Percentiles rank a stretch among this genome's conserved stretches.
Evolutionary conservation across 345 rosid species (phyloP).

Genomic region (Eucalyptus sp.): DNA sequence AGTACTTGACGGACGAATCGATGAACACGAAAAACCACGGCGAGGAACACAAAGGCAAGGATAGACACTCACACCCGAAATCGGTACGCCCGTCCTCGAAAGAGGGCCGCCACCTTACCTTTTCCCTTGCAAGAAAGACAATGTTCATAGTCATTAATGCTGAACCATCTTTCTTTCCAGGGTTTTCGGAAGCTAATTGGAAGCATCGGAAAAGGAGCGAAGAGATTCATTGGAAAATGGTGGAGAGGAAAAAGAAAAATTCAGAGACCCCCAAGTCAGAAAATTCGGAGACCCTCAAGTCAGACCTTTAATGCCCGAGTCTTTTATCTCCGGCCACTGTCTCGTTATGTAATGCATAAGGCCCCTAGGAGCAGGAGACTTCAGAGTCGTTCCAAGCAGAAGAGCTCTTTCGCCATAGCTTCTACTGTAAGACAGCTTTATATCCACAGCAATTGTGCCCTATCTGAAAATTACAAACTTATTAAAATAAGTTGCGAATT

Average conservation of each 20-base stretch:
- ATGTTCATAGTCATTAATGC: too few species aligned
- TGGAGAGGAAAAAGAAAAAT: too few species aligned
- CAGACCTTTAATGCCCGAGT: not conserved
- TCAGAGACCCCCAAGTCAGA: too few species aligned
- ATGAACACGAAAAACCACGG: conserved; percentile 46
- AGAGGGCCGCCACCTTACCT: not conserved
- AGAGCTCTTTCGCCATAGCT: not conserved
- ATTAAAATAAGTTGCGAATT: rapidly evolving
- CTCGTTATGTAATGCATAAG: not conserved
- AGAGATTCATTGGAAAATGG: too few species aligned
- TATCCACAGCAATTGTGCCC: not conserved
- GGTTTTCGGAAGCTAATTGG: too few species aligned
- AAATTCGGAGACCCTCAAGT: not conserved
- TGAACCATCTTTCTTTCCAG: too few species aligned
- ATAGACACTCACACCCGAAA: conserved; percentile 40
- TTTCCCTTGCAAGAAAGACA: too few species aligned
- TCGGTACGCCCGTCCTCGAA: conserved; percentile 21
- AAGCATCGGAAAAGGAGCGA: too few species aligned
- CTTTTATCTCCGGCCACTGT: not conserved
- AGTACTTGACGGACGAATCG: conserved; percentile 64
- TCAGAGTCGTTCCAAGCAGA: not conserved
- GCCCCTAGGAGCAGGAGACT: not conserved
- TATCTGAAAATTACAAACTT: not conserved
- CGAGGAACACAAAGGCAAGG: conserved; percentile 44
- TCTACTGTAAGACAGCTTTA: not conserved